phyloP scores from a whole-genome alignment of 176 grass and related monocot genomes.

The Oryza punctata region DNA sequence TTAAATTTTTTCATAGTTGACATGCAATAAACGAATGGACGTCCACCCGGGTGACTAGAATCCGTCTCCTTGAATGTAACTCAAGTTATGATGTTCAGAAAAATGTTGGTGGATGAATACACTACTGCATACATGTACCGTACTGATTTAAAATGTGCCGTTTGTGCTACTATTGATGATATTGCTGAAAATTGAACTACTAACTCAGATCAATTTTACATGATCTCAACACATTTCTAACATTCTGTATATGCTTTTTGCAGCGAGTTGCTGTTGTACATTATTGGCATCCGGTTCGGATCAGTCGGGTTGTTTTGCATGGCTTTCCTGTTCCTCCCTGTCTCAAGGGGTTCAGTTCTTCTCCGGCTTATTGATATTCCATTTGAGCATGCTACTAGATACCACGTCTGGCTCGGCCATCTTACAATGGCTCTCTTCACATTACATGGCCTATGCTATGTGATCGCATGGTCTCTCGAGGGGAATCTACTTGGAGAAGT shows the following conservation, averaged over 20 bases:
- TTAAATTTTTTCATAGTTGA: no score
- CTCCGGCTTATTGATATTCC: conserved; percentile 93
- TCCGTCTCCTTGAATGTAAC: background rate
- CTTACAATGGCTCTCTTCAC: conserved; percentile 96
- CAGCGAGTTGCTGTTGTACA: conserved; percentile 66
- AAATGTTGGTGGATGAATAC: background rate
- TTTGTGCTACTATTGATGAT: background rate
- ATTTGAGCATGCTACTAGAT: conserved; percentile 97
- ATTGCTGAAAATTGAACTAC: background rate
- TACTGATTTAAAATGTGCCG: background rate
- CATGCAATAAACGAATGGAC: no score
- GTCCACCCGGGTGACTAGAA: no score
- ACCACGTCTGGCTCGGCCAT: conserved; percentile 98
- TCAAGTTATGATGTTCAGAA: background rate
- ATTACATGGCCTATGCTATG: conserved; percentile 73
- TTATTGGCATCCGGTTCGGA: conserved; percentile 63
- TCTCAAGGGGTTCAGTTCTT: conserved; percentile 90
- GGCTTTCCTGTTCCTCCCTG: conserved; percentile 85
- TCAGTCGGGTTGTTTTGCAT: conserved; percentile 81
- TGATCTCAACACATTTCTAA: conserved; percentile 18
- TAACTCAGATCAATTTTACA: background rate
- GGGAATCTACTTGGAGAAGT: conserved; percentile 60
- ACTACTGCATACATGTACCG: background rate
- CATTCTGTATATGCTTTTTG: conserved; percentile 18
- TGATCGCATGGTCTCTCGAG: conserved; percentile 56